Conservation (phyloP, 495 filamentous ascomycete genomes). For the Beverwykella pulmonaria region DNA sequence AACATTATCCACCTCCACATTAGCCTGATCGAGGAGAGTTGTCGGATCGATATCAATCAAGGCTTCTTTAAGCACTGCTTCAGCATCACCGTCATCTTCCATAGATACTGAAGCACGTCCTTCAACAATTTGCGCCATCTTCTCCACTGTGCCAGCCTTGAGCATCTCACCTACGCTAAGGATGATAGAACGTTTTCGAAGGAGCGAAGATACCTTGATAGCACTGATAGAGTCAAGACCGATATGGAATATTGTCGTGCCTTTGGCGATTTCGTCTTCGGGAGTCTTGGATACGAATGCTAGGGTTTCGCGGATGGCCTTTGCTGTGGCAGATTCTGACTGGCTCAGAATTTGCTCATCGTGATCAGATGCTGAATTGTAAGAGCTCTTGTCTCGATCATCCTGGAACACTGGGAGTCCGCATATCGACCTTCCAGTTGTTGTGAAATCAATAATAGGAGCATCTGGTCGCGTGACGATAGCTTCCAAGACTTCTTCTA, state of each 20-base stretch:
- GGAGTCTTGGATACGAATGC: conserved; percentile 64
- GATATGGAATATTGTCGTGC: conserved; percentile 77
- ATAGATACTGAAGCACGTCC: conserved; percentile 30
- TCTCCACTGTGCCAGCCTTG: conserved; percentile 61
- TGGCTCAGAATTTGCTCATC: background rate
- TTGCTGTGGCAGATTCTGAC: conserved; percentile 53
- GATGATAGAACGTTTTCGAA: conserved; percentile 61
- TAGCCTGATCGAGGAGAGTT: conserved; percentile 36
- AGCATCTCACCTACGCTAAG: conserved; percentile 69
- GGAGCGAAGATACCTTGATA: conserved; percentile 69
- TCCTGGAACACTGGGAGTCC: conserved; percentile 50
- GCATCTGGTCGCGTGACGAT: conserved; percentile 53
- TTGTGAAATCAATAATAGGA: conserved; percentile 57
- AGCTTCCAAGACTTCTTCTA: conserved; percentile 59
- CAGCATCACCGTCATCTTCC: conserved; percentile 10
- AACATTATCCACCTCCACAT: conserved; percentile 48
- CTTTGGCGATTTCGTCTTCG: conserved; percentile 59
- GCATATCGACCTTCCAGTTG: conserved; percentile 55
- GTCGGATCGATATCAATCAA: conserved; percentile 45
- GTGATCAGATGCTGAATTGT: background rate
- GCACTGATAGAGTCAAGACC: conserved; percentile 90
- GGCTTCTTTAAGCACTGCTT: conserved; percentile 42
- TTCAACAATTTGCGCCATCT: conserved; percentile 54
- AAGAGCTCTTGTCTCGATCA: conserved; percentile 19
- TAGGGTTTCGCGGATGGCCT: conserved; percentile 62